Base-by-base conservation (phyloP, 2,329 filamentous ascomycete genomes). In the Juglanconis sp. region DNA sequence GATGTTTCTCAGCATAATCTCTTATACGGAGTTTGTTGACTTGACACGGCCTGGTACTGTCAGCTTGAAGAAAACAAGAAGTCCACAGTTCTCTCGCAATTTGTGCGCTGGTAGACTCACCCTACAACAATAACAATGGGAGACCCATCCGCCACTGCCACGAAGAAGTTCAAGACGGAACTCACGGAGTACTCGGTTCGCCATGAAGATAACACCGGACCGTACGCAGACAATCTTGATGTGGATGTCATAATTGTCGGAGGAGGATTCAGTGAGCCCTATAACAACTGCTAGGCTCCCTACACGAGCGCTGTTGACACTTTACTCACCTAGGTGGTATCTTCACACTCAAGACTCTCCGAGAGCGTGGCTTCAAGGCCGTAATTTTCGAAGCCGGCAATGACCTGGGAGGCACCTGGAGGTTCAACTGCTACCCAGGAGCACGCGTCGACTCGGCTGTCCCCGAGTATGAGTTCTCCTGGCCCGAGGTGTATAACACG, bases 401-500 rank as follows among this genome's bases (percentile, higher is more conserved):
- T 8, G 77, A 79, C 54, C 68, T 77, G 0, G 83, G 82, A 2
- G 83, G 82, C 31, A 79, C 77, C 0, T 87, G 84, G 84, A 71
- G 77, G 48, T 84, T 77, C 79, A 85, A 84, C 68, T 76, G 77
- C 65, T 86, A 84, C 64, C 83, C 81, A 0, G 83, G 82, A 0
- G 78, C 81, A 1, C 70, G 75, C 0, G 81, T 85, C 2, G 84
- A 87, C 69, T 81, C 77, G 0, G 77, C 82, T 56, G 74, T 81
- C 3, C 81, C 81, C 0, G 73, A 78, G 56, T 86, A 86, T 61
- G 76, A 85, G 64, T 79, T 81, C 57, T 80, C 76, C 1, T 79
- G 78, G 67, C 81, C 81, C 8, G 77, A 81, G 60, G 73, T 79
- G 1, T 82, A 74, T 67, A 74, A 83, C 68, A 79, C 79, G 3